Base-by-base conservation (phyloP, 2,329 filamentous ascomycete genomes). In the Metarhizium robertsii region DNA sequence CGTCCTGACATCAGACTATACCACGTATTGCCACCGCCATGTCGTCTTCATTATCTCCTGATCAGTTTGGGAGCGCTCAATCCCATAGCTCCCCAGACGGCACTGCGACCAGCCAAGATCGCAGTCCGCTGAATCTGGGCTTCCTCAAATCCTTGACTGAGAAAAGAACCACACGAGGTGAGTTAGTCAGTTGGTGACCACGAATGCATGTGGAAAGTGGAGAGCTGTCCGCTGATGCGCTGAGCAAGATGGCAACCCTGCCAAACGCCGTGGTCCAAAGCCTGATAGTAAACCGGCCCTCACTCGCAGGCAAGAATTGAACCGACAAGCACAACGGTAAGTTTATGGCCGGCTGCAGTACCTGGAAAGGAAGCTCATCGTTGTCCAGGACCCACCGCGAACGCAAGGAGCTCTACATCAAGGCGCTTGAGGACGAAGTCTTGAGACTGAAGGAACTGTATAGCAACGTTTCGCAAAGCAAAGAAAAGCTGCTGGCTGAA, bases 361-460 rank as follows among this genome's bases (percentile, higher is more conserved):
- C 13, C 30, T n/a, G 25, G 7, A 13, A 51, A 8, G 29, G 5
- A 14, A 25, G 6, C 40, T 36, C 38, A 45, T 8, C 36, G 18
- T 14, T 52, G 16, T 48, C 6, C 42, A 96, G 94, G 67, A 97
- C 94, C 18, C 94, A 99, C 71, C 90, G 94, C 55, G 94, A 97
- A 73, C 85, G 94, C 62, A 97, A 97, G 70, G 94, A 97, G 72
- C 81, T 91, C 64, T 97, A 97, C 70, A 95, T 96, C 75, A 95
- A 95, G 70, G 85, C 88, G 11, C 81, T 97, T 16, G 94, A 99
- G 71, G 86, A 92, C 66, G 91, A 97, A 72, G 88, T 97, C 5
- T 78, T 95, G 20, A 86, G 90, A 51, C 77, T 97, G 47, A 94
- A 95, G 68, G 91, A 96, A 67, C 80, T 87, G n/a, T 92, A 86